Base-by-base conservation (phyloP, 257 asterid genomes). In the Paraleonurus japonicus region DNA sequence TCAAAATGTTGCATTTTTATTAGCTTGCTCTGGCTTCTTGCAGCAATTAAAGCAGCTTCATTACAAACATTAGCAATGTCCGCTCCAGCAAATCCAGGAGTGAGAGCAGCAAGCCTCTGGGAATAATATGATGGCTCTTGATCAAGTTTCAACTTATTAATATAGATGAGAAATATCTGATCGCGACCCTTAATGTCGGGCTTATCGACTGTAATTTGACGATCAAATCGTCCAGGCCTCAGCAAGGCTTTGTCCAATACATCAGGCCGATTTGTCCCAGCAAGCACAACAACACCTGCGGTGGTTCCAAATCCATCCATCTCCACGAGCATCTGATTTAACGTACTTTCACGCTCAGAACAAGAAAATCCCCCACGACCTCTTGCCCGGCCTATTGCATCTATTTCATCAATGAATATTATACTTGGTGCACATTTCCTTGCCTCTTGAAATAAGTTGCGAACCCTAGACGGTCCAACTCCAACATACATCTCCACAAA, bases 1-100 rank as follows among this genome's bases (percentile, higher is more conserved):
- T 88, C 96, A 85, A 92, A 90, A 83, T 93, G 96, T 57, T 90
- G 74, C 86, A 84, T 88, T 4, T 82, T 86, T 58, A 90, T 80
- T 37, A 85, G 7, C 6, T 71, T 59, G 45, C 86, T 77, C 30
- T 90, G 97, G 65, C 50, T 61, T 79, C 98, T 88, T 17, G 90
- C 97, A 8, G 98, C 98, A 76, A 93, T 81, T 43, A 93, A 79
- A 71, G 98, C 97, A 80, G 98, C 98, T 72, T 93, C 97, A 74
- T 93, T 93, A 63, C 98, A 93, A 17, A 93, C 92, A 77, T 90
- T 93, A 20, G 96, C 96, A 67, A 93, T 93, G 81, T 93, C 98
- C 12, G 98, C 98, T 33, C 98, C 98, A 41, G 98, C 92, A 82
- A 92, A 88, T 48, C 98, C 98, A 33, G 98, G 98, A 39, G 98